Conservation (phyloP, 2,329 filamentous ascomycete genomes). For the Apiospora sp. region DNA sequence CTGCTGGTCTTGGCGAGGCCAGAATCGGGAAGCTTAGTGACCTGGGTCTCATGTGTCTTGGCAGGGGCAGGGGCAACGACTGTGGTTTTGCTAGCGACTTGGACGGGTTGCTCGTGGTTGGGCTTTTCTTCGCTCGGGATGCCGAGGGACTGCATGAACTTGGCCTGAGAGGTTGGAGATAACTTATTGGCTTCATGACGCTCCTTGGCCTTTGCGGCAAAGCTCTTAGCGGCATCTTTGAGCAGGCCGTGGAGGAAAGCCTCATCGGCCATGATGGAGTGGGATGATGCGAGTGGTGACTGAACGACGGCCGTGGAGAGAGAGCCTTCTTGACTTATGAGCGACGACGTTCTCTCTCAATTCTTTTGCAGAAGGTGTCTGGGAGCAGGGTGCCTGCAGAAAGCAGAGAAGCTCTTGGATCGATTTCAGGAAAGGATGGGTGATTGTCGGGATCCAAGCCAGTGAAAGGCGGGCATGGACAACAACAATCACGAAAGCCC, state of each 20-base stretch:
- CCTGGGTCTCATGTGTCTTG: not conserved
- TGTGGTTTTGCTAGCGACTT: not conserved
- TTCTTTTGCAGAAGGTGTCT: not conserved
- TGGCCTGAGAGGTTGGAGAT: not conserved
- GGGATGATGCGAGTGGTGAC: not conserved
- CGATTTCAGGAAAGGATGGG: not conserved
- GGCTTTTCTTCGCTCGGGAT: not conserved
- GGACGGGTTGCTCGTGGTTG: not conserved
- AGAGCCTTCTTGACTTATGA: not conserved
- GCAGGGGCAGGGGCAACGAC: not conserved
- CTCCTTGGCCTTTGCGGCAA: not conserved
- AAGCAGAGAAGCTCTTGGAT: not conserved
- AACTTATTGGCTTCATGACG: not conserved
- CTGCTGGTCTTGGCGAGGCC: not conserved
- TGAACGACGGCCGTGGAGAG: not conserved
- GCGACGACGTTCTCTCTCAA: not conserved
- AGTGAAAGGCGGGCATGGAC: not conserved
- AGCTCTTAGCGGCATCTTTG: not conserved
- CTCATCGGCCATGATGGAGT: not conserved
- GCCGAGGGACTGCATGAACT: not conserved
- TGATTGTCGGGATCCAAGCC: not conserved
- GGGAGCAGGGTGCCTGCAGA: rapidly evolving
- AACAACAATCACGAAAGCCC: not conserved
- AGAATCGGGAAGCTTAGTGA: not conserved
- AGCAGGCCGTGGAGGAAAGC: not conserved